Percentiles rank a stretch among this genome's conserved stretches.
phyloP scores from a whole-genome alignment of 257 asterid genomes.

The Fraxinus americana region DNA sequence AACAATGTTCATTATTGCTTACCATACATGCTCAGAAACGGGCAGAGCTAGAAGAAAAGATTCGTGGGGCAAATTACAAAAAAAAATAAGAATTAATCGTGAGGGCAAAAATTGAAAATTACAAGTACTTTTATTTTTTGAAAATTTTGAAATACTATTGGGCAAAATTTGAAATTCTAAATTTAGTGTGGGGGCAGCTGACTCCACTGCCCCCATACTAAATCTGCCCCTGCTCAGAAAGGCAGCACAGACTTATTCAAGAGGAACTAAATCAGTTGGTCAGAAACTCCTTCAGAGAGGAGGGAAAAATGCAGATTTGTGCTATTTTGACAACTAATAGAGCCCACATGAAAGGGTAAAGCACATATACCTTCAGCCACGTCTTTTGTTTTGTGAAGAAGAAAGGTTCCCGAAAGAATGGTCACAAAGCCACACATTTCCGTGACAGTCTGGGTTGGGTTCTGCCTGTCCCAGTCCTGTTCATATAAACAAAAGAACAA shows the following conservation, averaged over 20 bases:
- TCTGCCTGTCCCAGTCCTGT: slow-evolving; percentile 52
- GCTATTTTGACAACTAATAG: slow-evolving; percentile 6
- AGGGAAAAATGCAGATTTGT: neutral
- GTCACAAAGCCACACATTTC: slow-evolving; percentile 48
- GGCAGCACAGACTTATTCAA: neutral
- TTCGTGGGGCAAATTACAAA: too few species aligned
- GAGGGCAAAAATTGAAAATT: too few species aligned
- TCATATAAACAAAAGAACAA: slow-evolving; percentile 3
- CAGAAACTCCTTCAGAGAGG: neutral
- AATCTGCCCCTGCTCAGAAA: neutral
- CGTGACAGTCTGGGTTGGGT: slow-evolving; percentile 44
- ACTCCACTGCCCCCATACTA: too few species aligned
- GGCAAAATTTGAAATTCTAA: too few species aligned
- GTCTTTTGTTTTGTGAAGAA: slow-evolving; percentile 47
- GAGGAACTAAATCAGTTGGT: neutral
- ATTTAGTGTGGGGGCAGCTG: too few species aligned
- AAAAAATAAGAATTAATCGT: too few species aligned
- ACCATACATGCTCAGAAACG: neutral
- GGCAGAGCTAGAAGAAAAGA: too few species aligned
- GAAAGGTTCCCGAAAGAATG: slow-evolving; percentile 46
- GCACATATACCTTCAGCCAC: slow-evolving; percentile 35
- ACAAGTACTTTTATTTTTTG: too few species aligned
- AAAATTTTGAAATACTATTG: too few species aligned
- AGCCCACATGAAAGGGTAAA: neutral
- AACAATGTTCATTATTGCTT: neutral